Evolutionary conservation across 805 yeast genomes (phyloP), one percentile per base, ranked within the genome.

Genomic region (Metschnikowia continentalis): DNA sequence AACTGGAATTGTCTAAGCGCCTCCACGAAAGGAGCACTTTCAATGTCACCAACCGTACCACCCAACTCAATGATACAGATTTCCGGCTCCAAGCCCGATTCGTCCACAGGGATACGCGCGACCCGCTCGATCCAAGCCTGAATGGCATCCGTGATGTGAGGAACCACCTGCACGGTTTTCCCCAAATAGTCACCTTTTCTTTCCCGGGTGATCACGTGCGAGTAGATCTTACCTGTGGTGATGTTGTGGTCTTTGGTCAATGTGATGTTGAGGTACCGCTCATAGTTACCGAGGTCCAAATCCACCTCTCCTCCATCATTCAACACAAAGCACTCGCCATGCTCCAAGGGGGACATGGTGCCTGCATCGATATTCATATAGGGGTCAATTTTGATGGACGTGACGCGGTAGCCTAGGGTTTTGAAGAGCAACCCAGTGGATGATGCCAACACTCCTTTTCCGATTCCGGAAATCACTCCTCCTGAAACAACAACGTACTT

Each of bases 341-440:
- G 99, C 72, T 94, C 99, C 66, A 94, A 77, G 20, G 99, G 99
- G 39, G 97, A 89, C 99, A 94, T 94, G 42, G 99, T 94, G 63
- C 99, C 99, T 37, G 99, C 99, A 75, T 94, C 99, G 61, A 94
- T 90, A 75, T 94, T 94, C 96, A 94, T 88, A 74, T 94, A 94
- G 38, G 99, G 99, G 75, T 94, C 99, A 64, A 94, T 94, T 72
- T 94, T 94, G 76, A 94, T 92, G 14, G 98, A 90, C 3, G 99
- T 92, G 55, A 92, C 98, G 67, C 96, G 85, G 64, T 88, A 79
- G 54, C 99, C 99, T 52, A 89, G 75, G 38, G 99, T 91, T 71
- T 94, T 94, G 72, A 94, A 80, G 57, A 94, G 71, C 73, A 94
- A 83, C 54, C 99, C 99, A 33, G 98, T 94, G 54, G 97, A 90